Conservation (phyloP, 306 rosid genomes). For the Cucurbita argyrosperma region DNA sequence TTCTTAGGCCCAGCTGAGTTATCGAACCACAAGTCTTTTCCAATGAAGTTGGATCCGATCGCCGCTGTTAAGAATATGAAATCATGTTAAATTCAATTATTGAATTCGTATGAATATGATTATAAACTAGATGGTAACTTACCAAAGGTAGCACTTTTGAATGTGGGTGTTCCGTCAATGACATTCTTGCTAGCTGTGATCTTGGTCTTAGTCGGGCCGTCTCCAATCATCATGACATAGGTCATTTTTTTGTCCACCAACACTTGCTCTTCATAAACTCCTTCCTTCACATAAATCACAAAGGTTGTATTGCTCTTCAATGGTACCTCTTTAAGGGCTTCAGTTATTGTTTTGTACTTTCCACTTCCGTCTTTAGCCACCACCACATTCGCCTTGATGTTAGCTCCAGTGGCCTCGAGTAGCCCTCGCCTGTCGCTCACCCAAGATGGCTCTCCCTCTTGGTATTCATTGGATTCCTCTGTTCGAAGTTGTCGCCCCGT, state of each 20-base stretch:
- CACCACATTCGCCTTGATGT: constrained; percentile 7
- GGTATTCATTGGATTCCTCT: no score
- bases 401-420: neutral
- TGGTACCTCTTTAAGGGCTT: constrained; percentile 23
- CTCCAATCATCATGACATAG: constrained; percentile 25
- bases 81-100: no score
- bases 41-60: constrained; percentile 27
- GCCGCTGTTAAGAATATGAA: constrained; percentile 13
- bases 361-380: constrained; percentile 48
- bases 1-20: constrained; percentile 11
- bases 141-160: constrained; percentile 33
- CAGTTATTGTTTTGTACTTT: constrained; percentile 22
- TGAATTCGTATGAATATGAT: no score
- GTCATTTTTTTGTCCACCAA: neutral
- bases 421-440: neutral
- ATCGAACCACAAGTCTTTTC: constrained; percentile 20
- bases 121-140: neutral
- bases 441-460: constrained; percentile 10
- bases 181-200: constrained; percentile 10
- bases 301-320: constrained; percentile 12
- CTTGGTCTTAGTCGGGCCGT: constrained; percentile 36
- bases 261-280: constrained; percentile 19
- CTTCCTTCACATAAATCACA: constrained; percentile 40
- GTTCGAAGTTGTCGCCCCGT: no score
- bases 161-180: constrained; percentile 24